Evolutionary conservation across 2,329 filamentous ascomycete genomes (phyloP).

Genomic region (Penicillium sp.): DNA sequence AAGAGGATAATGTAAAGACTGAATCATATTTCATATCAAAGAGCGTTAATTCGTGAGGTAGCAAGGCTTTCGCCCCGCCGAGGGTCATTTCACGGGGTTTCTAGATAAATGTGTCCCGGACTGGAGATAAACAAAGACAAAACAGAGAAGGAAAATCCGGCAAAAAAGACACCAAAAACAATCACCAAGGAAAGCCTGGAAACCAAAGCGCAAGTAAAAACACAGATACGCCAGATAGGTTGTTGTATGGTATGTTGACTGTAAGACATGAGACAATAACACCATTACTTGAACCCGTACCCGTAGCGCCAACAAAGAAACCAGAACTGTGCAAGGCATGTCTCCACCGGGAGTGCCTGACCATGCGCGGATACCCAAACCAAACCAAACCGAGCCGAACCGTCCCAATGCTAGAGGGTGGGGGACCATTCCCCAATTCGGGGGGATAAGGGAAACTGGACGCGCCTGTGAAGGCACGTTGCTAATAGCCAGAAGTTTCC

Average conservation of each 20-base stretch:
- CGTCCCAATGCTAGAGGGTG: conserved; percentile 16
- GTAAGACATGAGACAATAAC: conserved; percentile 6
- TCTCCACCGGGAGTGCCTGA: conserved; percentile 4
- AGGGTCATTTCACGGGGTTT: conserved; percentile 10
- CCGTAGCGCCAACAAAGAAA: conserved; percentile 15
- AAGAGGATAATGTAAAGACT: neutral
- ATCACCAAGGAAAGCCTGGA: neutral
- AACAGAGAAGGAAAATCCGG: neutral
- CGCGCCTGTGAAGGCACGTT: neutral
- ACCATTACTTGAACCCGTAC: neutral
- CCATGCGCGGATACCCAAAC: conserved; percentile 21
- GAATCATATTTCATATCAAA: conserved; percentile 3
- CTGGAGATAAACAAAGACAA: neutral
- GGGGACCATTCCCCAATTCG: neutral
- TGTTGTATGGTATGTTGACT: conserved; percentile 15
- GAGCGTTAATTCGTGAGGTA: conserved; percentile 10
- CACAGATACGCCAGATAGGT: conserved; percentile 17
- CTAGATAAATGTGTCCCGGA: conserved; percentile 9
- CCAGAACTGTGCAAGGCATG: conserved; percentile 7
- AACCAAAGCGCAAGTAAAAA: neutral
- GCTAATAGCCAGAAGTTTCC: neutral
- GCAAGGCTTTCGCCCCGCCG: neutral
- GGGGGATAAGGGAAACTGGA: neutral
- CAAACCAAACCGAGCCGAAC: neutral
- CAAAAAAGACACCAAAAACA: neutral